Evolutionary conservation across 257 asterid species (phyloP), one percentile per base, ranked within the genome.

Genomic region (Salvia splendens): DNA sequence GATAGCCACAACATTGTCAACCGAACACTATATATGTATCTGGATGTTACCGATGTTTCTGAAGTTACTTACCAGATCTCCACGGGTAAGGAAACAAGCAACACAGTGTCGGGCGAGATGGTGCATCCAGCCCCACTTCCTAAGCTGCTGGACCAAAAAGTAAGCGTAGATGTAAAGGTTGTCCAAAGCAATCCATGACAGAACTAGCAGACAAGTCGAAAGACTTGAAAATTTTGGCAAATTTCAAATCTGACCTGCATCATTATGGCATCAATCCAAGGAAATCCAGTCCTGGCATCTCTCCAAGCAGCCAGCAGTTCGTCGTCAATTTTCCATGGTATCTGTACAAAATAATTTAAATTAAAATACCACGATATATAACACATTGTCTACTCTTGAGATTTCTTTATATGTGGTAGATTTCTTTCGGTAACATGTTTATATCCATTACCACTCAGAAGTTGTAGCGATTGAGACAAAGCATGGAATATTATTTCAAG

Each of bases 201-300:
- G 66, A 72, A 35, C 40, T 14, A 49, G 8, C 70, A 58, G 57
- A 45, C 35, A 56, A 11, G 59, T 56, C 16, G 65, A 43, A 20
- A 65, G 14, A 35, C 17, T 17, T 28, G 48, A 65, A 58, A 28
- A 50, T 6, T 12, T 33, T 46, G 55, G 52, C 55, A 52, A 17
- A 38, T 70, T 64, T 33, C 45, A 58, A 6, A 71, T 62, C 78
- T 62, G 67, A 92, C 99, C 97, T 93, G 99, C 70, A 81, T 69
- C 99, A 93, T 93, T 74, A 88, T 93, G 77, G 99, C 95, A 78
- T 93, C 99, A 17, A 93, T 90, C 97, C 99, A 93, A 50, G 99
- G 99, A 83, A 81, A 93, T 67, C 99, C 96, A 32, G 97, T 93
- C 83, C 80, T 82, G 40, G 84, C 85, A 82, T 88, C 99, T 83